Conservation (phyloP, 345 rosid species). For the Populus nigra region DNA sequence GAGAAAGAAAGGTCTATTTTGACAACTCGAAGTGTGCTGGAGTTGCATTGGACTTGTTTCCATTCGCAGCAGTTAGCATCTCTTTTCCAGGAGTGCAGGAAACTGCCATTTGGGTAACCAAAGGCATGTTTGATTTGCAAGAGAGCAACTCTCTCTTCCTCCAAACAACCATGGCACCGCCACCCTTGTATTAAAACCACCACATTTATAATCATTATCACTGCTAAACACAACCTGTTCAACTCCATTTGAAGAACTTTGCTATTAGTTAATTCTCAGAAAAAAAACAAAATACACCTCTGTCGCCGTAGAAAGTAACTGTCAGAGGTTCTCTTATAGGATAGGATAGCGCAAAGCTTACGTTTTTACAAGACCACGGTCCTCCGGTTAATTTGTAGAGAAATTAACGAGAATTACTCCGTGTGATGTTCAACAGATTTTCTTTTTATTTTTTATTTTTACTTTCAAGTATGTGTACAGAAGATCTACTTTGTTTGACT, state of each 20-base stretch:
- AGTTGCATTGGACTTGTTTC: neutral
- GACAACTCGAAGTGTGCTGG: neutral
- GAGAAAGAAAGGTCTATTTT: fast-evolving
- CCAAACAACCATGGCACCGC: neutral
- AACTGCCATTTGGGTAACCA: fast-evolving
- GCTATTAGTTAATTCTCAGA: too few species aligned
- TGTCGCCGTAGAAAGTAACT: too few species aligned
- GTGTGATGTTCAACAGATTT: too few species aligned
- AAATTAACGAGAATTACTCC: too few species aligned
- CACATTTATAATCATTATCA: neutral
- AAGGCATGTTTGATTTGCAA: neutral
- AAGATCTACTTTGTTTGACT: too few species aligned
- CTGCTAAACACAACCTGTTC: neutral
- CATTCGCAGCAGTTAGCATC: neutral
- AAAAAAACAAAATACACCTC: too few species aligned
- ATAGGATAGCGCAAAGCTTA: too few species aligned
- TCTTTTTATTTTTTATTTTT: too few species aligned
- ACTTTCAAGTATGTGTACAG: too few species aligned
- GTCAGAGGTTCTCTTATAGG: too few species aligned
- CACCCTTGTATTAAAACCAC: neutral
- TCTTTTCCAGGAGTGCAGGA: neutral
- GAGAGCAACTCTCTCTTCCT: neutral
- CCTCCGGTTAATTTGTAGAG: too few species aligned
- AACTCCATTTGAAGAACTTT: neutral
- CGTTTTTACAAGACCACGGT: too few species aligned